phyloP scores from a whole-genome alignment of 345 rosid genomes.

The Rhodamnia rubescens region DNA sequence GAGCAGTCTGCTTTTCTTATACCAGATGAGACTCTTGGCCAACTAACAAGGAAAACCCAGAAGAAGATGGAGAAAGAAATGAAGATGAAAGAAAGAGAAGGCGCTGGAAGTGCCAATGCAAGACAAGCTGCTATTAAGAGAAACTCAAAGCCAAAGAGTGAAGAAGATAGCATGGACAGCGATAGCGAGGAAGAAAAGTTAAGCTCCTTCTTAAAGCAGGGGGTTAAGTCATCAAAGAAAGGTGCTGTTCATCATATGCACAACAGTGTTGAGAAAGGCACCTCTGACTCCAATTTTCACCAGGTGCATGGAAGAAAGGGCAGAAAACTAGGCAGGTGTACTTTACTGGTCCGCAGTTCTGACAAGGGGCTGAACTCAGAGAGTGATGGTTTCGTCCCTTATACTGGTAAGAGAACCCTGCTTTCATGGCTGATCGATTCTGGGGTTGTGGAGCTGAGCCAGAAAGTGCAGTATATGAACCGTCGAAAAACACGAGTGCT shows the following conservation, averaged over 20 bases:
- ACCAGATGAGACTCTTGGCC: slow-evolving; percentile 63
- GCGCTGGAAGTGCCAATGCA: slow-evolving; percentile 18
- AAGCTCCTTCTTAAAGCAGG: slow-evolving; percentile 50
- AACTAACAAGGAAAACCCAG: slow-evolving; percentile 54
- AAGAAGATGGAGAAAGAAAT: slow-evolving; percentile 51
- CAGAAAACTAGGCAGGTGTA: slow-evolving; percentile 70
- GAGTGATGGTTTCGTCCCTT: slow-evolving; percentile 58
- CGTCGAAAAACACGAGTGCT: slow-evolving; percentile 37
- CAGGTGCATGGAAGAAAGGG: slow-evolving; percentile 52
- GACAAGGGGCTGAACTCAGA: slow-evolving; percentile 42
- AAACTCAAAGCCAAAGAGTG: slow-evolving; percentile 18
- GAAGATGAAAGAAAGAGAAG: slow-evolving; percentile 41
- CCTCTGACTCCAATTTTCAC: slow-evolving; percentile 33
- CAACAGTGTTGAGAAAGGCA: slow-evolving; percentile 13
- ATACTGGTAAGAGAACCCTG: slow-evolving; percentile 65
- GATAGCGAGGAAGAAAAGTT: slow-evolving; percentile 59
- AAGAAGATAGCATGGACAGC: slow-evolving; percentile 35
- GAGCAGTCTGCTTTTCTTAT: slow-evolving; percentile 42
- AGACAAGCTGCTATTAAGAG: slow-evolving; percentile 19
- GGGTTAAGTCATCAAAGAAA: slow-evolving; percentile 35
- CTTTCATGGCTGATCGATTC: slow-evolving; percentile 87
- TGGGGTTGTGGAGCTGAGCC: slow-evolving; percentile 56
- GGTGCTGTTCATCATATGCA: slow-evolving; percentile 20
- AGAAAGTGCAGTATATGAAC: slow-evolving; percentile 71
- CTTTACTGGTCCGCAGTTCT: slow-evolving; percentile 71